Evolutionary conservation across 2,329 filamentous ascomycete species (phyloP).

Genomic region (Nothomitra cinnamomea): DNA sequence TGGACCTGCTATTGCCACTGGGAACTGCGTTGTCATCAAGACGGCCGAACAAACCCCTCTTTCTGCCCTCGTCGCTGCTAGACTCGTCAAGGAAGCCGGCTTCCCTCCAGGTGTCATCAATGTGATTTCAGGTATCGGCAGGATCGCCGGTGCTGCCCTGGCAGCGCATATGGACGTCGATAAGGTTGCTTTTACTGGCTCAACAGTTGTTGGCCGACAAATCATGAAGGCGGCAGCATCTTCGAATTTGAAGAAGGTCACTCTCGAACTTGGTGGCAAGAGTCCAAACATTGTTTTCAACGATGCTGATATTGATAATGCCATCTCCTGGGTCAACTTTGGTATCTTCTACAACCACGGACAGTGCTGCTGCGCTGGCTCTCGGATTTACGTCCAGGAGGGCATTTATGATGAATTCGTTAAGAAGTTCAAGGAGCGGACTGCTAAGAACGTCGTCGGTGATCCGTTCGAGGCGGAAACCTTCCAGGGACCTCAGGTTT

Average conservation of each 20-base stretch:
- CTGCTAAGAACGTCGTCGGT: slow-evolving; percentile 58
- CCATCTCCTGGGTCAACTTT: slow-evolving; percentile 63
- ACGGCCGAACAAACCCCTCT: slow-evolving; percentile 62
- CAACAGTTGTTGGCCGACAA: slow-evolving; percentile 51
- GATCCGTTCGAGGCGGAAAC: slow-evolving; percentile 65
- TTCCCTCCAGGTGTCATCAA: slow-evolving; percentile 67
- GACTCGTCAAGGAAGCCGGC: slow-evolving; percentile 55
- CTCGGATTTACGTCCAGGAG: slow-evolving; percentile 74
- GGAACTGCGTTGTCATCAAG: slow-evolving; percentile 59
- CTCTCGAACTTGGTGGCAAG: slow-evolving; percentile 66
- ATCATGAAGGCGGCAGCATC: slow-evolving; percentile 69
- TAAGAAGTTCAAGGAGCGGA: slow-evolving; percentile 60
- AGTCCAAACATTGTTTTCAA: slow-evolving; percentile 66
- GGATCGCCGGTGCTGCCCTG: slow-evolving; percentile 59
- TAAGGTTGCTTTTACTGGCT: slow-evolving; percentile 73
- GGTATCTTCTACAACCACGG: slow-evolving; percentile 47
- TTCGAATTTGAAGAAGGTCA: slow-evolving; percentile 71
- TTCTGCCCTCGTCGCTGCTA: slow-evolving; percentile 46
- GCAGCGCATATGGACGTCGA: slow-evolving; percentile 63
- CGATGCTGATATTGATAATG: slow-evolving; percentile 60
- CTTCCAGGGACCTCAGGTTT: slow-evolving; percentile 81
- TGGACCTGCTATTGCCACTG: slow-evolving; percentile 52
- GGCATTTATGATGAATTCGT: slow-evolving; percentile 79
- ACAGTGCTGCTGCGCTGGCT: slow-evolving; percentile 56
- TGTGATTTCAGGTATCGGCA: slow-evolving; percentile 63